Base-by-base conservation (phyloP, 768 basidiomycete genomes). In the Hypholoma fasciculare region DNA sequence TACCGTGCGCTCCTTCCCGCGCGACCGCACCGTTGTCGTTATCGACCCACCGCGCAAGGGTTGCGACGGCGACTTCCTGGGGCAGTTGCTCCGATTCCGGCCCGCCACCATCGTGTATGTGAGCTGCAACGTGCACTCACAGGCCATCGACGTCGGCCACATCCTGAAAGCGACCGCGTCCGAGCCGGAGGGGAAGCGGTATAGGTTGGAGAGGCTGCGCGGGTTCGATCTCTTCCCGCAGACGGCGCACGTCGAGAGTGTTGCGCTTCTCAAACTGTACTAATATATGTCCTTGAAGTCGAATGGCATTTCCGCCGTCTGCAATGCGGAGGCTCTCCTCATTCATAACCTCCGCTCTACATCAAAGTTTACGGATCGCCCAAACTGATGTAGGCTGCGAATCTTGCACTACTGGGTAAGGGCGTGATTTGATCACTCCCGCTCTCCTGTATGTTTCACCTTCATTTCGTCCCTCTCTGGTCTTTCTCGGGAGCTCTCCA, bases 181-280 rank as follows among this genome's bases (percentile, higher is more conserved):
- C 48, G 74, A 71, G 48, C 76, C 61, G 42, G 75, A 63, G 57
- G 70, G 68, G 64, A 75, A 71, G 65, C 77, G 74, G 65, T 99
- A 97, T 73, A 78, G 82, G 60, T 64, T 99, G 66, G 91, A 95
- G 74, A 92, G 87, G 64, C 63, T 97, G 65, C 73, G 90, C 60
- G 96, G 94, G 37, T 93, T 97, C 63, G 96, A 98, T 76, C 69
- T 99, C 54, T 99, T 98, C 76, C 94, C 96, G 7, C 95, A 98
- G 78, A 96, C 94, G 23, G 90, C 92, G 12, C 96, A 98, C 78
- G 93, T 96, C 8, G 94, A 98, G 74, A 84, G 83, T 55, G 86
- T 93, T 12, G 88, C 88, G 6, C 80, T 92, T 27, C 73, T 92
- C 64, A 77, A 84, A 61, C 72, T 87, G 44, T 69, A 65, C 52